Evolutionary conservation across 2,329 filamentous ascomycete genomes (phyloP), one percentile per base, ranked within the genome.

Genomic region (Colletotrichum melonis): DNA sequence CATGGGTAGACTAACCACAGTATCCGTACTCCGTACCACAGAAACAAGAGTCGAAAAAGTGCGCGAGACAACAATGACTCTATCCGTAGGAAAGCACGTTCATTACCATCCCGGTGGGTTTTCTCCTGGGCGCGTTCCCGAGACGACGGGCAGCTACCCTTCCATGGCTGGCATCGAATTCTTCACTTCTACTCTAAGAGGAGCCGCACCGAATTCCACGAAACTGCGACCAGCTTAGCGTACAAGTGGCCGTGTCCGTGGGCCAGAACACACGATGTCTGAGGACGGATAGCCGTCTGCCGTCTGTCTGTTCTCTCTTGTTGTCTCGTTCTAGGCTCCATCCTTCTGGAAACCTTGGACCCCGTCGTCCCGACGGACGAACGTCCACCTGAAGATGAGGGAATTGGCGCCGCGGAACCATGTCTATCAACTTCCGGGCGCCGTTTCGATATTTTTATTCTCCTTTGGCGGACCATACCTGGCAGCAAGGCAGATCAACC

Each of bases 371-470:
- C 59, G 55, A 52, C 26, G 35, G 38, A 59, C 54, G 42, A 49
- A 49, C 42, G 42, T 49, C 55, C 66, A 28, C 55, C 58, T 69
- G 30, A 54, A 64, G 42, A 63, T 46, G 69, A 60, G 22, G 54
- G n/a, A 24, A 35, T 12, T 59, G 65, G 49, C 59, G 59, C 42
- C 54, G 38, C 16, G n/a, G 12, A 30, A 19, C 35, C n/a, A 54
- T 28, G 52, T 26, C 24, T 11, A 22, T 22, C 14, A 64, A 70
- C 63, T 63, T 32, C 38, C 67, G 67, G 19, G 24, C 56, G 67
- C 32, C 59, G 60, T 64, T 49, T 55, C 16, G 22, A 26, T 60
- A 32, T 64, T 64, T 32, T 56, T 12, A 46, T 56, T 55, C 60
- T 62, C 42, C 42, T 49, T 3, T 49, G 19, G 7, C 19, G 62